A percentile compares a stretch with the other conserved stretches of the same genome.
phyloP scores from a whole-genome alignment of 257 asterid genomes.

The Solanum infundibuliforme region DNA sequence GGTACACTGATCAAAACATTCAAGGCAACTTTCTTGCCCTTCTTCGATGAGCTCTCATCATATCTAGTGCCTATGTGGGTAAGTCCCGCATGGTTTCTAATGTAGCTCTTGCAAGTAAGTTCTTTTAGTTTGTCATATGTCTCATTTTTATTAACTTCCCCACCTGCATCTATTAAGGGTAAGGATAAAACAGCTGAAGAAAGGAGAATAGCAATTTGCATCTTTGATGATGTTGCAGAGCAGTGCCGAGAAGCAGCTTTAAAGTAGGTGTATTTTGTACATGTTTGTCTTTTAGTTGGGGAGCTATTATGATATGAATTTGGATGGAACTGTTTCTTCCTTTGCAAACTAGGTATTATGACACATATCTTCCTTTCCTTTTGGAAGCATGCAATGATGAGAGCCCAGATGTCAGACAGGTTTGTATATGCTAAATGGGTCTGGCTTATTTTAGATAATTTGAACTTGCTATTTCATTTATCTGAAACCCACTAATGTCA shows the following conservation, averaged over 20 bases:
- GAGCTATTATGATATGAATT: not conserved
- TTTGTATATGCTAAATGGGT: conserved; percentile 6
- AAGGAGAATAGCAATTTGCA: conserved; percentile 96
- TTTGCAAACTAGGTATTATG: conserved; percentile 59
- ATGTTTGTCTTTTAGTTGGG: conserved; percentile 6
- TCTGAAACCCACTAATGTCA: conserved; percentile 6
- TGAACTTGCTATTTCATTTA: not conserved
- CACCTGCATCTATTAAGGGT: conserved; percentile 40
- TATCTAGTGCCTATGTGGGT: conserved; percentile 99
- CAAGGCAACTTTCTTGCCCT: conserved; percentile 84
- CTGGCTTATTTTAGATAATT: not conserved
- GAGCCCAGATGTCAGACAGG: conserved; percentile 93
- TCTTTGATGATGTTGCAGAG: conserved; percentile 97
- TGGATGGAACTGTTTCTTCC: conserved; percentile 1
- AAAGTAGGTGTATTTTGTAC: conserved; percentile 31
- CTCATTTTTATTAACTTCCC: not conserved
- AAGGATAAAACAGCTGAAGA: conserved; percentile 94
- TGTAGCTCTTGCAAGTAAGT: not conserved
- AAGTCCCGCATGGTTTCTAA: conserved; percentile 13
- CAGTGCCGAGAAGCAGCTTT: conserved; percentile 87
- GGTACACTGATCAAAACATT: conserved; percentile 91
- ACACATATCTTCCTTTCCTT: conserved; percentile 84
- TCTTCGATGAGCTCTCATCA: conserved; percentile 82
- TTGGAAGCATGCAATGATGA: conserved; percentile 97
- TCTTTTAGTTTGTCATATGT: not conserved